Evolutionary conservation across 805 yeast species (phyloP).

Genomic region (Cyberlindnera samutprakarnensis): DNA sequence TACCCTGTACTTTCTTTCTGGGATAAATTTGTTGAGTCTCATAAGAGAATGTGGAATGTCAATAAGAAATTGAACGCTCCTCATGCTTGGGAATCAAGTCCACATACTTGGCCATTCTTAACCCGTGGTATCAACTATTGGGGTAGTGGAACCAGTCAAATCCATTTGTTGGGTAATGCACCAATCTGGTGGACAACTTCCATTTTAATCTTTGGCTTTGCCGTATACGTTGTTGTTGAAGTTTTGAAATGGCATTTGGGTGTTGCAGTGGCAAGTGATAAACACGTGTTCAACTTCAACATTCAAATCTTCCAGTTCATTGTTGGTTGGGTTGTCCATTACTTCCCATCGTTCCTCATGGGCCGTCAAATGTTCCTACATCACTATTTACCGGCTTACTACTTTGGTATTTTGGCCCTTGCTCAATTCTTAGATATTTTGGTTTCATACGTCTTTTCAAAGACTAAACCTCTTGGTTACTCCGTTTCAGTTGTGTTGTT

Average conservation of each 20-base stretch:
- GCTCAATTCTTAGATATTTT: constrained; percentile 59
- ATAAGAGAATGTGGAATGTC: constrained; percentile 69
- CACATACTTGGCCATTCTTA: constrained; percentile 69
- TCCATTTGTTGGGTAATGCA: constrained; percentile 75
- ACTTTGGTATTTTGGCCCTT: constrained; percentile 73
- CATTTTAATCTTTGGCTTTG: constrained; percentile 42
- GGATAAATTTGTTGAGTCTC: constrained; percentile 58
- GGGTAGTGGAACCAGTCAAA: constrained; percentile 51
- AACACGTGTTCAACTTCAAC: constrained; percentile 57
- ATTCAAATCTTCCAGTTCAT: constrained; percentile 53
- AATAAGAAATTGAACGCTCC: constrained; percentile 62
- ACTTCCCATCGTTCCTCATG: constrained; percentile 76
- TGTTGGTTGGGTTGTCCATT: constrained; percentile 68
- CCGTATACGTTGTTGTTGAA: constrained; percentile 34
- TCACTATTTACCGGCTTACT: constrained; percentile 88
- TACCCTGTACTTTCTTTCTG: constrained; percentile 49
- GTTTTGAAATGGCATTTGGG: constrained; percentile 62
- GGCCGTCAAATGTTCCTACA: constrained; percentile 89
- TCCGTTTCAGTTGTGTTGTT: constrained; percentile 41
- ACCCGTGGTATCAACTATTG: constrained; percentile 79
- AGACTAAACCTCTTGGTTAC: constrained; percentile 37
- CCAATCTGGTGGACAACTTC: constrained; percentile 71
- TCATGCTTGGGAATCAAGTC: constrained; percentile 67
- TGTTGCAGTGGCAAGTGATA: constrained; percentile 38
- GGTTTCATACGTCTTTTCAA: constrained; percentile 34